Evolutionary conservation across 305 asterid species (phyloP), one percentile per base, ranked within the genome.

Genomic region (Fraxinus paxiana): DNA sequence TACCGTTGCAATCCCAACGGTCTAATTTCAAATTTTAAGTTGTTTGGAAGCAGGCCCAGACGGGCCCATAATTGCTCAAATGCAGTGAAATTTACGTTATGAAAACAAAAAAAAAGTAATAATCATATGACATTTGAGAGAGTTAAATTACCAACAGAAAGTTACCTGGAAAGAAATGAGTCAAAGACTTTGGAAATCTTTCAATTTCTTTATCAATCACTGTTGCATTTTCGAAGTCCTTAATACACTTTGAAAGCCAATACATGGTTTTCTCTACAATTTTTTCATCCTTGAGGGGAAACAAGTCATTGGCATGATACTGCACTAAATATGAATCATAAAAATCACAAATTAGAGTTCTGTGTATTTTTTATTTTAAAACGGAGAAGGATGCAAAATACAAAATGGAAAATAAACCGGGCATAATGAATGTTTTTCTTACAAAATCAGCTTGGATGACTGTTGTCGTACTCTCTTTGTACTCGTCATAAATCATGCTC

Each of bases 151-250:
- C 3, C 28, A 33, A 70, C 24, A 59, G 37, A 70, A 76, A 30
- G 72, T 63, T 79, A 89, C 96, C 96, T 84, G 96, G 96, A 77
- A 86, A 87, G 65, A 77, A 90, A 85, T 86, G 96, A n/a, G 92
- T 77, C 81, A 88, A 87, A 72, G 87, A 86, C 73, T 87, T 89
- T 10, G 96, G 93, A 79, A 81, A 89, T 77, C 92, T 83, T 75
- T 87, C 89, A 10, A 90, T 87, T 83, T 88, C 93, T 84, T 87
- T 88, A 81, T 88, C 93, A 20, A 90, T 17, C 73, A 87, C 90
- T 0, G 38, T 56, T 10, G 88, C 92, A 79, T 84, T 79, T 79
- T 87, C 91, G 17, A 90, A 84, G 80, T 79, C 89, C 72, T 87
- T 87, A 69, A 85, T 82, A 80, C 87, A 86, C 51, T 41, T 86